Evolutionary conservation across 2,329 filamentous ascomycete species (phyloP).

Genomic region (Curvularia sp.): DNA sequence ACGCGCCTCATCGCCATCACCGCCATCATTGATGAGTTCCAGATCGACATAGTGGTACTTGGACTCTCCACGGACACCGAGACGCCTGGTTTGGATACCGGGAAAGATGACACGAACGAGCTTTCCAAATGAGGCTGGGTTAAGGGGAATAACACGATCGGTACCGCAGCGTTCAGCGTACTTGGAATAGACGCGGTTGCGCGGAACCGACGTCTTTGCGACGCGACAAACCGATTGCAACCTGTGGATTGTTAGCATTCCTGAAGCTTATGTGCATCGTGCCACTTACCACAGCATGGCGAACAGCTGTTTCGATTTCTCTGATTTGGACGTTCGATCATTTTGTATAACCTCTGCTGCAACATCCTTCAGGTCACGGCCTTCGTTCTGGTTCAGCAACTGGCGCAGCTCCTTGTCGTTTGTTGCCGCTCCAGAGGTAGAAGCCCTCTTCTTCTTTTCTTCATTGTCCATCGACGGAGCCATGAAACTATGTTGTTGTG

Average conservation of each 20-base stretch:
- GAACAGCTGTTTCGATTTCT: constrained; percentile 84
- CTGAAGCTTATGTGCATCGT: neutral
- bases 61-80: constrained; percentile 94
- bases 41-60: constrained; percentile 89
- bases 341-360: constrained; percentile 79
- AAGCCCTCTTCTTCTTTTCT: constrained; percentile 62
- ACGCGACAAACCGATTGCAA: constrained; percentile 73
- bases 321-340: constrained; percentile 79
- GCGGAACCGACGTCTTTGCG: constrained; percentile 84
- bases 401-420: constrained; percentile 83
- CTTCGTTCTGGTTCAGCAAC: constrained; percentile 72
- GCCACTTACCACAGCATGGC: constrained; percentile 80
- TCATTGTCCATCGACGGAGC: constrained; percentile 46
- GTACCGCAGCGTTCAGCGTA: constrained; percentile 93
- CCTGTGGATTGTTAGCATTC: constrained; percentile 59
- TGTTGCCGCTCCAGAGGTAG: constrained; percentile 74
- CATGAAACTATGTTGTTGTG: constrained; percentile 38
- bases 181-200: constrained; percentile 92
- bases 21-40: constrained; percentile 57
- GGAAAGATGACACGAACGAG: constrained; percentile 95
- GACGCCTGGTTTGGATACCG: constrained; percentile 86
- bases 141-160: constrained; percentile 91
- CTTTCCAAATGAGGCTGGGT: constrained; percentile 97
- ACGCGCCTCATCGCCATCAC: constrained; percentile 36
- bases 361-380: constrained; percentile 73